Evolutionary conservation across 1,284 basidiomycete genomes (phyloP).

Genomic region (Ustilago shanxiensis): DNA sequence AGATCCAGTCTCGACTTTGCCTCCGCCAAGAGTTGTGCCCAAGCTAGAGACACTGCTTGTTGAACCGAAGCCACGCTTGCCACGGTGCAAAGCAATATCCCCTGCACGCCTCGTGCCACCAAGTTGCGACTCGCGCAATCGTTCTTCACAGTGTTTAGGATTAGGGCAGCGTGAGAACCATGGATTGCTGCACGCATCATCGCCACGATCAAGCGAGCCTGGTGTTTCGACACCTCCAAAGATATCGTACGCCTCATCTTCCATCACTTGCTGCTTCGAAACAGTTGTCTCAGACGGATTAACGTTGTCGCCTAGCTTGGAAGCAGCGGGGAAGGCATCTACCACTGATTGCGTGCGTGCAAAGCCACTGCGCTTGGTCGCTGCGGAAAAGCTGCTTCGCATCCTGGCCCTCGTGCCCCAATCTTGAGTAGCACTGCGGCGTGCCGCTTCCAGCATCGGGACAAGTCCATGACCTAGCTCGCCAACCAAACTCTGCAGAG

Average conservation of each 20-base stretch:
- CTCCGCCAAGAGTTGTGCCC: constrained; percentile 36
- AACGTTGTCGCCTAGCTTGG: background rate
- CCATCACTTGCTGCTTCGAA: background rate
- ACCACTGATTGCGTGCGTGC: constrained; percentile 23
- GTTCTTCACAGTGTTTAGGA: constrained; percentile 47
- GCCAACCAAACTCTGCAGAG: constrained; percentile 47
- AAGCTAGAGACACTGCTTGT: constrained; percentile 47
- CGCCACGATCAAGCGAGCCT: constrained; percentile 55
- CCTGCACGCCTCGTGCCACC: constrained; percentile 15
- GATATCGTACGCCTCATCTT: constrained; percentile 33
- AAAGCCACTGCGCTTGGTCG: constrained; percentile 9
- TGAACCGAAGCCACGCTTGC: constrained; percentile 38
- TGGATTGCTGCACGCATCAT: constrained; percentile 57
- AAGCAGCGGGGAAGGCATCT: constrained; percentile 14
- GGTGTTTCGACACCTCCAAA: constrained; percentile 47
- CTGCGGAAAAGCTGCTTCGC: constrained; percentile 20
- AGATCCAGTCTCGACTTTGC: constrained; percentile 19
- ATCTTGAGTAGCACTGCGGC: constrained; percentile 56
- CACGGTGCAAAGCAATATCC: constrained; percentile 33
- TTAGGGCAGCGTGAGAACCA: constrained; percentile 63
- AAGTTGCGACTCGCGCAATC: constrained; percentile 14
- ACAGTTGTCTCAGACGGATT: background rate
- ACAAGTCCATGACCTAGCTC: constrained; percentile 51
- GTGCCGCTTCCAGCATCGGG: constrained; percentile 57
- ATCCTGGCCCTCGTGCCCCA: constrained; percentile 57